A percentile compares a stretch with the other conserved stretches of the same genome.
phyloP scores from a whole-genome alignment of 805 yeast genomes.

The Teunomyces gatunensis region DNA sequence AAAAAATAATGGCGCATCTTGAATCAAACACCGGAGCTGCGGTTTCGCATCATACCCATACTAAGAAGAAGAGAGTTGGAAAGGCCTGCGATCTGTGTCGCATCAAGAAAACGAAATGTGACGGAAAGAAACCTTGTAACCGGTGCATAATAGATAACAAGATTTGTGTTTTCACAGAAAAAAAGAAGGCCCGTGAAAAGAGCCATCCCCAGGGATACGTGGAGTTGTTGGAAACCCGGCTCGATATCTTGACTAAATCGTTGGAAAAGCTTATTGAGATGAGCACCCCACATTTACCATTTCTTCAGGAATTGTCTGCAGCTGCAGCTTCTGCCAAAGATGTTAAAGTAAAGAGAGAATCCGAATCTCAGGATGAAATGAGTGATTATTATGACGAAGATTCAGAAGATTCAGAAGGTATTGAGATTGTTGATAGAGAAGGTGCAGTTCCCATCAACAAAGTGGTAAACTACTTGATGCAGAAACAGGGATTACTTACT shows the following conservation, averaged over 20 bases:
- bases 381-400: constrained; percentile 9
- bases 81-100: constrained; percentile 66
- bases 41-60: constrained; percentile 2
- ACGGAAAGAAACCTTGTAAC: constrained; percentile 60
- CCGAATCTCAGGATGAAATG: constrained; percentile 6
- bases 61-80: constrained; percentile 54
- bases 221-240: constrained; percentile 58
- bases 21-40: not conserved
- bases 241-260: constrained; percentile 50
- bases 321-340: constrained; percentile 4
- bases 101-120: constrained; percentile 61
- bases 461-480: constrained; percentile 43
- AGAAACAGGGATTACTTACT: constrained; percentile 37
- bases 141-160: constrained; percentile 55
- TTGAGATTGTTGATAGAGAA: constrained; percentile 8
- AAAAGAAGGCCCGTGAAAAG: constrained; percentile 53
- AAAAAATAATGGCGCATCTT: not conserved
- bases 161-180: constrained; percentile 57
- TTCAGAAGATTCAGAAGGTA: constrained; percentile 5
- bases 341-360: not conserved
- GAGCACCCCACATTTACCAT: constrained; percentile 23
- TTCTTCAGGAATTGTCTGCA: constrained; percentile 19
- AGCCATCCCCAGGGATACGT: constrained; percentile 59
- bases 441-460: constrained; percentile 43
- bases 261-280: constrained; percentile 39